phyloP scores from a whole-genome alignment of 495 filamentous ascomycete species.

The Penicillium alfredii region DNA sequence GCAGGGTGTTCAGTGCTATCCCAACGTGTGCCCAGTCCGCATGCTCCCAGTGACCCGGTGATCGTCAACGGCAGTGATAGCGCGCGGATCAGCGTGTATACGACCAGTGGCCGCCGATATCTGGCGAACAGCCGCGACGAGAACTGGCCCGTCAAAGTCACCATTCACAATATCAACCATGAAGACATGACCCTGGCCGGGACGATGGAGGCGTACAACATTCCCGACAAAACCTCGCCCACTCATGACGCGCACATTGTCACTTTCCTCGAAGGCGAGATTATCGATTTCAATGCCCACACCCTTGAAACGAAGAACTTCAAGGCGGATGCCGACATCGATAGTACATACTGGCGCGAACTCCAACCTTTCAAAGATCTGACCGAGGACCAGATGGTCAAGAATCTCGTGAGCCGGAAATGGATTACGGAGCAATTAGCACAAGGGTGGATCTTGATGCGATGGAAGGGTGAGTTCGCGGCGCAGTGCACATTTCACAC shows the following conservation, averaged over 20 bases:
- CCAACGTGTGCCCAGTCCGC: constrained; percentile 24
- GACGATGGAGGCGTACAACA: constrained; percentile 75
- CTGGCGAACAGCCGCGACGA: constrained; percentile 45
- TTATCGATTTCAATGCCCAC: constrained; percentile 66
- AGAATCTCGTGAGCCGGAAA: constrained; percentile 50
- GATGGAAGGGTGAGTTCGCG: constrained; percentile 61
- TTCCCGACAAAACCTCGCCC: constrained; percentile 52
- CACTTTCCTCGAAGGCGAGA: constrained; percentile 71
- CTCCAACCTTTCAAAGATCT: constrained; percentile 59
- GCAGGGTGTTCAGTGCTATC: constrained; percentile 23
- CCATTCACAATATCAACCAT: constrained; percentile 62
- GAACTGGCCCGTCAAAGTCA: constrained; percentile 68
- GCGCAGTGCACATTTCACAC: too few species aligned
- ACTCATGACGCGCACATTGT: constrained; percentile 58
- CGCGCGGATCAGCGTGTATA: constrained; percentile 29
- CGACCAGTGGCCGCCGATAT: constrained; percentile 33
- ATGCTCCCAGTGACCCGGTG: constrained; percentile 27
- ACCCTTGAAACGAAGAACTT: constrained; percentile 65
- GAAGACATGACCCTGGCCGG: constrained; percentile 59
- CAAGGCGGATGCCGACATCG: constrained; percentile 51
- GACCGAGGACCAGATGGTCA: constrained; percentile 52
- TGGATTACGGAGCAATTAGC: constrained; percentile 49
- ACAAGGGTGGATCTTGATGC: constrained; percentile 65
- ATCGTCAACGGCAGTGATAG: constrained; percentile 37
- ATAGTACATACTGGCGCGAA: constrained; percentile 67